Base-by-base conservation (phyloP, 2,329 filamentous ascomycete genomes). In the Didymella pinodella region DNA sequence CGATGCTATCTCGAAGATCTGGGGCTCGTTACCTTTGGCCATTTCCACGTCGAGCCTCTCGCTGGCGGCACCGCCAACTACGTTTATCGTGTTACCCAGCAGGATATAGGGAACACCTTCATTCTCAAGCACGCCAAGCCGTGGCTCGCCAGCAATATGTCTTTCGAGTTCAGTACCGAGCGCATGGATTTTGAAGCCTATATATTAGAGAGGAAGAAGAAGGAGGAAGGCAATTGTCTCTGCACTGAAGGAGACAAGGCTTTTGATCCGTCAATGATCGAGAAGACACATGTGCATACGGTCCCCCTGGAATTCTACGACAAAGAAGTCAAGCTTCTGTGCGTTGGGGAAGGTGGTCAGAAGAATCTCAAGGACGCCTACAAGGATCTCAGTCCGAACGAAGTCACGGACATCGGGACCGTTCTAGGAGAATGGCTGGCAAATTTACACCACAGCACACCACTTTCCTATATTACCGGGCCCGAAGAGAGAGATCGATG, bases 121-220 rank as follows among this genome's bases (percentile, higher is more conserved):
- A 69, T 78, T 44, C 70, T 73, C 54, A 78, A 78, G 55, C 75
- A 78, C 46, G 74, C 76, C 22, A 71, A 72, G 4, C 67, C 69
- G 7, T 74, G 72, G 28, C 61, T 76, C 4, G 60, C 64, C 26
- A 61, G 54, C 40, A 70, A 71, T 45, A 60, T 54, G 2, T 38
- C 36, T 31, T 72, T 77, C 31, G 53, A 59, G 2, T 68, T 78
- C 11, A 66, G 71, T 26, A 63, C 65, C 1, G 52, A 40, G 4
- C 69, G 76, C 29, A 77, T 78, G 69, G 65, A 75, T 54, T 77
- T 74, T 41, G 76, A 78, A 51, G 68, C 67, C n/a, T 62, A 40
- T 4, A 62, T 71, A 3, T 55, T 78, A 2, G 14, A 59, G 14
- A 46, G 58, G 7, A 47, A 61, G 7, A 45, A 77, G 3, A 59